Conservation (phyloP, 2,329 filamentous ascomycete genomes). For the Lasiodiplodia theobromae region DNA sequence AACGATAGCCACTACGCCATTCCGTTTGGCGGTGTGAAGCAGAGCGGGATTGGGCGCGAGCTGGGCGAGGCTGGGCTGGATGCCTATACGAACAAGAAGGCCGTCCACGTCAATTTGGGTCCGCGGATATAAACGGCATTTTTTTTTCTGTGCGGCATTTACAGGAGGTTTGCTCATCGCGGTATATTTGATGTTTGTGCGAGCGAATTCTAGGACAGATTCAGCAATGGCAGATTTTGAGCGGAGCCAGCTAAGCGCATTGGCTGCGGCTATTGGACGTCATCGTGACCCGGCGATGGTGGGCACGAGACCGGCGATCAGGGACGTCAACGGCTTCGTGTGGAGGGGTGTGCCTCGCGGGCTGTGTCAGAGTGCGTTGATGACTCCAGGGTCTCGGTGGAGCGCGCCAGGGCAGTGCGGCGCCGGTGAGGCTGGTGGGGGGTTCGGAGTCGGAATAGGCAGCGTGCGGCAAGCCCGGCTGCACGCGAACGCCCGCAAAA, state of each 20-base stretch:
- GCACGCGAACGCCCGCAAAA: constrained; percentile 12
- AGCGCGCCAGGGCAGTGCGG: too few species aligned
- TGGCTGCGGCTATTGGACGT: constrained; percentile 14
- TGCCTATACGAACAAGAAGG: constrained; percentile 68
- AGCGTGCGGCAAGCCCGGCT: constrained; percentile 3
- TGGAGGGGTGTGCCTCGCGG: constrained; percentile 10
- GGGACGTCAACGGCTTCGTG: neutral
- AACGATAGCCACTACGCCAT: constrained; percentile 45
- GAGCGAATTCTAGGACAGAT: neutral
- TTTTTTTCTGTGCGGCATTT: constrained; percentile 9
- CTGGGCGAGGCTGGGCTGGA: constrained; percentile 67
- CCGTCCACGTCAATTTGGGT: constrained; percentile 58
- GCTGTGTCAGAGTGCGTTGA: constrained; percentile 14
- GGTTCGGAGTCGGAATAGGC: neutral
- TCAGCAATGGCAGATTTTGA: neutral
- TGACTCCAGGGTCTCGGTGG: constrained; percentile 5
- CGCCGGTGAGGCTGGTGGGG: constrained; percentile 8
- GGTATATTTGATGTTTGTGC: constrained; percentile 1
- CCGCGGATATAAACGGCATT: constrained; percentile 45
- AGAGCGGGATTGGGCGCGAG: constrained; percentile 67
- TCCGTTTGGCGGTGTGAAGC: constrained; percentile 69
- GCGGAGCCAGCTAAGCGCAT: constrained; percentile 11
- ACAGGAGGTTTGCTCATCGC: neutral
- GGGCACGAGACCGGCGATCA: neutral
- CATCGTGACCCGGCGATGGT: neutral